phyloP scores from a whole-genome alignment of 257 asterid genomes.

The Avicennia marina region DNA sequence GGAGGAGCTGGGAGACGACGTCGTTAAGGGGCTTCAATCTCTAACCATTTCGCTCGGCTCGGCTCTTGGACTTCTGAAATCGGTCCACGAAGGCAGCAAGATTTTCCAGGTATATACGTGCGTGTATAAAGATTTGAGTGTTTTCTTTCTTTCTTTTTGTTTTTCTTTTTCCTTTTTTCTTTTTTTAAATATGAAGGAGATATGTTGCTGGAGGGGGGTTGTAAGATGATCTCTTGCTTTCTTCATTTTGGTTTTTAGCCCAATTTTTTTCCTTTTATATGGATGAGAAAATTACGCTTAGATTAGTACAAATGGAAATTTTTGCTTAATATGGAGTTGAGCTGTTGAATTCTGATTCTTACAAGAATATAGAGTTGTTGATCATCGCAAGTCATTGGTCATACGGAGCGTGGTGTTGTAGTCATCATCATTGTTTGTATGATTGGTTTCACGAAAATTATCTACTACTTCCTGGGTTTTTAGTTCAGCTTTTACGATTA shows the following conservation, averaged over 20 bases:
- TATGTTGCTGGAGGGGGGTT: not conserved
- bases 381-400: too few relatives aligned
- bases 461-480: too few relatives aligned
- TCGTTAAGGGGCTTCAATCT: slow-evolving; percentile 52
- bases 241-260: too few relatives aligned
- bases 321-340: not conserved
- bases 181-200: too few relatives aligned
- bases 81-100: slow-evolving; percentile 77
- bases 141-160: too few relatives aligned
- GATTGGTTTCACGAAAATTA: too few relatives aligned
- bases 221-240: not conserved
- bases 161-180: not conserved
- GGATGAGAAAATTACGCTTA: slow-evolving; percentile 3
- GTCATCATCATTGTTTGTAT: too few relatives aligned
- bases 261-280: too few relatives aligned
- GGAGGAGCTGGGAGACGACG: slow-evolving; percentile 49
- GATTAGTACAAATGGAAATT: not conserved
- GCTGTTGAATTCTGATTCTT: not conserved
- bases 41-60: slow-evolving; percentile 55
- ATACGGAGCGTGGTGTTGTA: too few relatives aligned
- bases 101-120: slow-evolving; percentile 83
- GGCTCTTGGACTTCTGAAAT: slow-evolving; percentile 66
- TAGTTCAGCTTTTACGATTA: too few relatives aligned
- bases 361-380: not conserved
- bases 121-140: too few relatives aligned